phyloP scores from a whole-genome alignment of 495 filamentous ascomycete genomes.

The Aspergillus baeticus region DNA sequence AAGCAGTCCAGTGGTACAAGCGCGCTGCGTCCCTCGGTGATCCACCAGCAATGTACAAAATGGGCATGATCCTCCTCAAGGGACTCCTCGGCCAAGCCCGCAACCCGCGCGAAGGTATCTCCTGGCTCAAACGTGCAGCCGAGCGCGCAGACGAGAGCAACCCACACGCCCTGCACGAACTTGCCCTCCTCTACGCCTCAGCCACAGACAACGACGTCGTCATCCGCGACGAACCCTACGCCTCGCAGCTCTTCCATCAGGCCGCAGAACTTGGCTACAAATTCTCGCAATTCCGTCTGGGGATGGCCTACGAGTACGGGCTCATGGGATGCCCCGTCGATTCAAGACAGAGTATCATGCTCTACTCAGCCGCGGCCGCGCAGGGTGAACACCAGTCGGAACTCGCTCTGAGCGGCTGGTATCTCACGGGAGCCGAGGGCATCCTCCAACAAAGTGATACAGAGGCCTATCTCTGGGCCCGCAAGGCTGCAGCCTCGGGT shows the following conservation, averaged over 20 bases:
- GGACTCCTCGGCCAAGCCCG: constrained; percentile 87
- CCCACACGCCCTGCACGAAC: constrained; percentile 91
- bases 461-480: constrained; percentile 95
- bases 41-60: constrained; percentile 94
- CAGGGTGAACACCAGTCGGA: constrained; percentile 96
- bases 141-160: constrained; percentile 87
- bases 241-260: constrained; percentile 74
- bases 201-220: constrained; percentile 66
- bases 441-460: constrained; percentile 90
- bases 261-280: constrained; percentile 93
- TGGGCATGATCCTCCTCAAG: constrained; percentile 93
- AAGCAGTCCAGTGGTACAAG: constrained; percentile 97
- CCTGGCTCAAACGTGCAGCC: constrained; percentile 90
- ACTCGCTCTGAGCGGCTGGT: constrained; percentile 92
- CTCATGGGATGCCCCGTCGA: constrained; percentile 79
- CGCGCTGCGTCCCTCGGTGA: constrained; percentile 88
- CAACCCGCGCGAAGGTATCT: constrained; percentile 80
- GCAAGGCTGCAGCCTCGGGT: constrained; percentile 83
- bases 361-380: constrained; percentile 88
- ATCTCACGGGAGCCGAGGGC: constrained; percentile 85
- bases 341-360: constrained; percentile 77
- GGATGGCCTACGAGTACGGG: constrained; percentile 87
- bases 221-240: constrained; percentile 76
- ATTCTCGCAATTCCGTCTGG: constrained; percentile 88
- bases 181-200: constrained; percentile 81